Evolutionary conservation across 345 rosid species (phyloP).

Genomic region (Arabidopsis arenosa): DNA sequence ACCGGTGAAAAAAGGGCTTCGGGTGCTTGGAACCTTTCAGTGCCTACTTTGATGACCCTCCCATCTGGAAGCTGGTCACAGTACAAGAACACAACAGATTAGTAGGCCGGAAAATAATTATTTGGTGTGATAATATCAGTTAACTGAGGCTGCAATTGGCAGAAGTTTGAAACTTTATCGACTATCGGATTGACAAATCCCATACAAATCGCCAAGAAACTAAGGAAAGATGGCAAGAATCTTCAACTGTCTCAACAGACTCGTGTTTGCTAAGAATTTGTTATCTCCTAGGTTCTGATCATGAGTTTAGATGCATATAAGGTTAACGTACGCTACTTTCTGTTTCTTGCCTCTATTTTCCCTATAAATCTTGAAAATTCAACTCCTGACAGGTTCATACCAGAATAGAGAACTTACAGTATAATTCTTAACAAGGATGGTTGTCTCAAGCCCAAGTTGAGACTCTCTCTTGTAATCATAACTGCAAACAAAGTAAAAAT

Average conservation of each 20-base stretch:
- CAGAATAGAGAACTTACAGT: slow-evolving; percentile 63
- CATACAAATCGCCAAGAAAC: background rate
- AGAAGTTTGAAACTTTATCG: background rate
- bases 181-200: background rate
- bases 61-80: slow-evolving; percentile 93
- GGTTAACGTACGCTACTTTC: slow-evolving; percentile 2
- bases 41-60: slow-evolving; percentile 92
- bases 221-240: slow-evolving; percentile 3
- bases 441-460: slow-evolving; percentile 94
- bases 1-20: slow-evolving; percentile 99
- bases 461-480: slow-evolving; percentile 96
- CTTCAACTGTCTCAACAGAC: background rate
- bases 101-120: too few species aligned
- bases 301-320: background rate
- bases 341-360: background rate
- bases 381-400: background rate
- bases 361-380: background rate
- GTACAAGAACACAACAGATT: background rate
- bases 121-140: too few species aligned
- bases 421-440: slow-evolving; percentile 92
- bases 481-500: slow-evolving; percentile 49
- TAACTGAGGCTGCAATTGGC: background rate
- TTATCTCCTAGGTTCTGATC: background rate
- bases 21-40: slow-evolving; percentile 99
- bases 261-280: background rate